Percentiles rank a stretch among this genome's conserved stretches.
These are phyloP conservation scores for Penicillium angulare DNA, from an alignment of 495 filamentous ascomycete genomes.

Conservation along the genomic window DNA sequence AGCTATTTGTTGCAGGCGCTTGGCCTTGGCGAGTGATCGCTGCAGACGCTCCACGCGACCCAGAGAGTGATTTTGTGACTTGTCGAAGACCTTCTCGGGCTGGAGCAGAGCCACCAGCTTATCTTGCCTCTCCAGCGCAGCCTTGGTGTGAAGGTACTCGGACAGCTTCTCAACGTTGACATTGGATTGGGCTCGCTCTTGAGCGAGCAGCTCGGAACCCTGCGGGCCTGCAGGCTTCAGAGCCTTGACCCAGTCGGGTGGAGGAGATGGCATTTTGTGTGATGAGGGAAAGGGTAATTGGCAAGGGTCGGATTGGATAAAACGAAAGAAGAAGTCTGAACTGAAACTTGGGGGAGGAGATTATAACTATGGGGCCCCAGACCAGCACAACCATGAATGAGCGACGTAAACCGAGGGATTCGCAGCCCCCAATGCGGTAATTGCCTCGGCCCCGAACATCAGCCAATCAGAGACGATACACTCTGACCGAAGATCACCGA, in stretches of 20 bases:
- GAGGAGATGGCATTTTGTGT: conserved; percentile 35
- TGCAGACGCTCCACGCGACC: conserved; percentile 64
- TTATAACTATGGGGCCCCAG: conserved; percentile 14
- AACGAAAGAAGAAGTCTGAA: conserved; percentile 13
- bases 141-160: conserved; percentile 60
- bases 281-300: neutral
- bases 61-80: conserved; percentile 64
- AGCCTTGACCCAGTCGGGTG: conserved; percentile 62
- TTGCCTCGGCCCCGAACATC: conserved; percentile 19
- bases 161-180: conserved; percentile 57
- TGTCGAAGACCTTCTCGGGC: conserved; percentile 64
- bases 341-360: conserved; percentile 8
- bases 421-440: conserved; percentile 27
- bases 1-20: conserved; percentile 62
- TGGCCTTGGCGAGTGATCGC: conserved; percentile 59
- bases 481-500: conserved; percentile 15
- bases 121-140: conserved; percentile 52
- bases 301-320: neutral
- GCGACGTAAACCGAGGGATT: conserved; percentile 16
- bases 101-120: conserved; percentile 54
- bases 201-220: conserved; percentile 55
- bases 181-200: conserved; percentile 60
- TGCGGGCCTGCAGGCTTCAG: conserved; percentile 61
- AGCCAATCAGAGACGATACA: neutral
- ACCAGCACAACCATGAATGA: conserved; percentile 2